Conservation (phyloP, 129 eudicot genomes). For the Apium graveolens region DNA sequence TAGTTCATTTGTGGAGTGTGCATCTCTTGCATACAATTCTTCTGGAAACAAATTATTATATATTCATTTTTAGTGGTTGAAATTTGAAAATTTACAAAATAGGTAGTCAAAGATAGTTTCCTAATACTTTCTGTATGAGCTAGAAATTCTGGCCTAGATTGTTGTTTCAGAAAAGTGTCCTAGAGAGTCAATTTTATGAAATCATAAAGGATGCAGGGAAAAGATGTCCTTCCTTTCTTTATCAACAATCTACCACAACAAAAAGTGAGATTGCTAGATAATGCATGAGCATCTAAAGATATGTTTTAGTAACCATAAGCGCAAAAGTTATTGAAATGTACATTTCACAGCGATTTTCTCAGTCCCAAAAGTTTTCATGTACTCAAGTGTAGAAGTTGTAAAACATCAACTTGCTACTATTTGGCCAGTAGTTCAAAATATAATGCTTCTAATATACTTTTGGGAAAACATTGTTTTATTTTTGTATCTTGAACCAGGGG, state of each 20-base stretch:
- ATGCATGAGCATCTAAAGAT: too few relatives aligned
- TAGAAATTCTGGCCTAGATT: neutral
- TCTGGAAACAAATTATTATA: neutral
- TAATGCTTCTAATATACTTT: neutral
- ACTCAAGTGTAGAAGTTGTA: neutral
- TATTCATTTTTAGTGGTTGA: too few relatives aligned
- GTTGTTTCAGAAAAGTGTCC: neutral
- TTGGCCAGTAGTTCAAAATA: neutral
- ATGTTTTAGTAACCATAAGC: neutral
- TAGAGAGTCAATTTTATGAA: neutral
- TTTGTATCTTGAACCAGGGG: constrained; percentile 33
- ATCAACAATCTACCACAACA: neutral
- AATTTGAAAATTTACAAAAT: neutral
- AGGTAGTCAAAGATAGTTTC: neutral
- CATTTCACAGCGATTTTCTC: neutral
- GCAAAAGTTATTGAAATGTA: neutral
- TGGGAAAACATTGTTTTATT: neutral
- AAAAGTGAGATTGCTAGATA: neutral
- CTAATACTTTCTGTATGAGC: neutral
- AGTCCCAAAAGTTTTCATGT: neutral
- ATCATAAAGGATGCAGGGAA: neutral
- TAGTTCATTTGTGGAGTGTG: neutral
- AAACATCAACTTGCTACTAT: neutral
- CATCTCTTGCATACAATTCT: neutral
- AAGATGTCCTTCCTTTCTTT: neutral